Base-by-base conservation (phyloP, 345 rosid species). In the Eucalyptus cloeziana region DNA sequence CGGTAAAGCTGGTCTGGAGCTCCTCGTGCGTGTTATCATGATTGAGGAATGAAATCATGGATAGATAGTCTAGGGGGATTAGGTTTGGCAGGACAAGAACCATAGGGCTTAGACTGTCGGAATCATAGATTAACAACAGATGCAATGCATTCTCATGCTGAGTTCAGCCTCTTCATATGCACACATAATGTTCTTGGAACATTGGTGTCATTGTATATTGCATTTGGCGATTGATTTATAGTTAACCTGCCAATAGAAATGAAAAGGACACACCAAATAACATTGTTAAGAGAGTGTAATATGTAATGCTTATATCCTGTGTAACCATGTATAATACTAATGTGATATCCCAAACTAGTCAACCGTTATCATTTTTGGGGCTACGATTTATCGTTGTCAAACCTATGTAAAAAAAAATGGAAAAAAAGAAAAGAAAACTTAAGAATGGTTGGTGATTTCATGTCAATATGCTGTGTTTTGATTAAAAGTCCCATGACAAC, bases 381-480 rank as follows among this genome's bases (percentile, higher is more conserved):
- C n/a, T 15, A 15, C 4, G 2, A 62, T 1, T n/a, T n/a, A n/a
- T 64, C 0, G 0, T 64, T 1, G 11, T 64, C 10, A 17, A n/a
- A 64, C 3, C 0, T 14, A 0, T 31, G 31, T 64, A 14, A 64
- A n/a, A 64, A n/a, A 64, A 7, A 2, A 52, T n/a, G n/a, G n/a
- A 3, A 7, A 13, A 64, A n/a, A 64, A 64, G 16, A 52, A 52
- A 52, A 52, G 10, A 52, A 52, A n/a, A 64, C 15, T 30, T 64
- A 64, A n/a, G 17, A 62, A 30, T 14, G 37, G 21, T 15, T 64
- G 19, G 76, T 64, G 71, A n/a, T 14, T 13, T 64, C 9, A 64
- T 64, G 76, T n/a, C 9, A 64, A 64, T n/a, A 64, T n/a, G 76
- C 37, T 14, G 33, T n/a, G 19, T 76, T 71, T 76, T 22, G 4